A percentile compares a stretch with the other conserved stretches of the same genome.
Evolutionary conservation across 805 yeast genomes (phyloP).

Genomic region (Phaffomyces antillensis): DNA sequence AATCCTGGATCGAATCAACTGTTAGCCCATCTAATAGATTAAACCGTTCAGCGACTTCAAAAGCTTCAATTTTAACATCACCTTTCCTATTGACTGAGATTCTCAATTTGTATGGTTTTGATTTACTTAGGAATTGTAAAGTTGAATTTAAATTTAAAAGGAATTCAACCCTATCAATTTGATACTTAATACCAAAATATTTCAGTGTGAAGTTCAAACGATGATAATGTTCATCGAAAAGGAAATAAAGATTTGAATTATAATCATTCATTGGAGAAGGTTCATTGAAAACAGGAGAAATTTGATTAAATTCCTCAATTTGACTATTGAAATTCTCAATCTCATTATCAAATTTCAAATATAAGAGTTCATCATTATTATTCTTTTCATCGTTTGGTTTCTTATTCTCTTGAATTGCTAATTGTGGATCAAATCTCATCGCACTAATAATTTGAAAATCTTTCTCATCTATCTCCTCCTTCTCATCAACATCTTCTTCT

Average conservation of each 20-base stretch:
- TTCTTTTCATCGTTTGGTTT: neutral
- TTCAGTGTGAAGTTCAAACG: conserved; percentile 48
- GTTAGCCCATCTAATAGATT: conserved; percentile 24
- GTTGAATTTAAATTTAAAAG: conserved; percentile 34
- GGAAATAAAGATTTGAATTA: conserved; percentile 38
- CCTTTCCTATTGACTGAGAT: conserved; percentile 34
- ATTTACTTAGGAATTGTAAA: conserved; percentile 23
- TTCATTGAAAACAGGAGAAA: neutral
- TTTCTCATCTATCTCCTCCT: neutral
- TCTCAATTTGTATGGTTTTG: conserved; percentile 40
- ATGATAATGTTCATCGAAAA: conserved; percentile 56
- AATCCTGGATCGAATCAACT: conserved; percentile 19
- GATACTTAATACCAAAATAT: conserved; percentile 46
- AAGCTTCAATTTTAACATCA: conserved; percentile 30
- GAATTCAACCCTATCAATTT: conserved; percentile 36
- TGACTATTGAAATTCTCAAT: neutral
- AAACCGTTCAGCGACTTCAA: conserved; percentile 24
- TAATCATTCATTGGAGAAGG: conserved; percentile 3
- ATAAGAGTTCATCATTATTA: neutral
- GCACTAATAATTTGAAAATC: conserved; percentile 61
- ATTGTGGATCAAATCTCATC: conserved; percentile 64
- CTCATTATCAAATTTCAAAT: neutral
- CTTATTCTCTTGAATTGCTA: conserved; percentile 20
- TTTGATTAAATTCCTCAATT: neutral
- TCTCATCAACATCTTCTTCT: too few species aligned